Percentiles rank a stretch among this genome's conserved stretches.
Evolutionary conservation across 2,329 filamentous ascomycete genomes (phyloP).

Genomic region (Xylaria digitata): DNA sequence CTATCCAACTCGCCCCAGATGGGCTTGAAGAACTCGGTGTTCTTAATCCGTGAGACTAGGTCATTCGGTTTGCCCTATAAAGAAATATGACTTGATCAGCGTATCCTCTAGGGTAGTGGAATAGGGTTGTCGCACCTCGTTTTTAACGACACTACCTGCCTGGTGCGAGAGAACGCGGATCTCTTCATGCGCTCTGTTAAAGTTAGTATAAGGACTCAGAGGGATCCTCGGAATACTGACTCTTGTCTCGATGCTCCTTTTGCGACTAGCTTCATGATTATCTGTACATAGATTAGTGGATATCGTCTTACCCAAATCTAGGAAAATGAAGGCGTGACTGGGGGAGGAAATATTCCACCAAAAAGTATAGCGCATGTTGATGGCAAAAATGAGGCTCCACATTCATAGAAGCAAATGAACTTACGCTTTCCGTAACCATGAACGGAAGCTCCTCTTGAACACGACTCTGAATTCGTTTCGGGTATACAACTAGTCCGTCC

Average conservation of each 20-base stretch:
- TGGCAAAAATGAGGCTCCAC: conserved; percentile 1
- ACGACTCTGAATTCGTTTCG: conserved; percentile 73
- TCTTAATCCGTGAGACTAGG: conserved; percentile 80
- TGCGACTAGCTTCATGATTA: conserved; percentile 48
- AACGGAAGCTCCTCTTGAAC: conserved; percentile 79
- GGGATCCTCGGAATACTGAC: conserved; percentile 1
- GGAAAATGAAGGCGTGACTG: not conserved
- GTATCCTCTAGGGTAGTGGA: not conserved
- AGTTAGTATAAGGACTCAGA: not conserved
- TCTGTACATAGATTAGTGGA: conserved; percentile 25
- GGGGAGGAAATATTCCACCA: not conserved
- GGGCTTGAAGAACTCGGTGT: conserved; percentile 78
- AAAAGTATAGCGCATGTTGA: too few species aligned
- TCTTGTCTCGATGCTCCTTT: conserved; percentile 48
- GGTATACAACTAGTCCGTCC: conserved; percentile 81
- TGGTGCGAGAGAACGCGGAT: conserved; percentile 85
- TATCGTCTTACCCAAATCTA: not conserved
- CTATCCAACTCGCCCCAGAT: conserved; percentile 75
- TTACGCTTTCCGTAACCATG: conserved; percentile 69
- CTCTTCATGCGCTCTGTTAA: conserved; percentile 77
- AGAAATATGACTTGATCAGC: conserved; percentile 1
- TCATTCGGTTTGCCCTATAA: conserved; percentile 77
- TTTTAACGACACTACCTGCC: conserved; percentile 70
- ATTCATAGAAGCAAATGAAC: conserved; percentile 4
- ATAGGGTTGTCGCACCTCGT: conserved; percentile 49